phyloP scores from a whole-genome alignment of 2,329 filamentous ascomycete genomes.

The Colletotrichum ledebouriae region DNA sequence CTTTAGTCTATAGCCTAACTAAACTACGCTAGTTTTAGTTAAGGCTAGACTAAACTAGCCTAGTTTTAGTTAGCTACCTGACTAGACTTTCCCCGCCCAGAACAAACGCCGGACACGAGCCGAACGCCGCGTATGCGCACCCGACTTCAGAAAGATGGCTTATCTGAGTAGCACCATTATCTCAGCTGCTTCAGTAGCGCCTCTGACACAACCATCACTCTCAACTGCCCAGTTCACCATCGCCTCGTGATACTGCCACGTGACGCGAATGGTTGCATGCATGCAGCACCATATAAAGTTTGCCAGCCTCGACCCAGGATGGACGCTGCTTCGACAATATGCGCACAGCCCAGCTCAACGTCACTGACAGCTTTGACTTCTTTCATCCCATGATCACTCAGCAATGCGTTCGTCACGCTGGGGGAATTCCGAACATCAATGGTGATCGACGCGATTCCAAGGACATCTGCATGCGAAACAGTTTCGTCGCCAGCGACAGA shows the following conservation, averaged over 20 bases:
- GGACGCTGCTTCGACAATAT: constrained; percentile 19
- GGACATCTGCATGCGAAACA: constrained; percentile 4
- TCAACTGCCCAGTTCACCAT: no score
- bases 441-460: constrained; percentile 3
- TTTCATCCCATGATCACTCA: constrained; percentile 27
- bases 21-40: no score
- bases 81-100: not conserved
- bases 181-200: constrained; percentile 3
- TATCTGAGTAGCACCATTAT: constrained; percentile 8
- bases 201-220: no score
- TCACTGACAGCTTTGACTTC: constrained; percentile 34
- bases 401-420: constrained; percentile 16
- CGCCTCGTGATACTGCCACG: no score
- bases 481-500: not conserved
- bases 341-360: constrained; percentile 26
- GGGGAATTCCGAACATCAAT: constrained; percentile 26
- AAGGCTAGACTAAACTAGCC: no score
- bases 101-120: constrained; percentile 8
- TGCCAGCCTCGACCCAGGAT: constrained; percentile 20
- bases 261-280: no score
- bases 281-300: constrained; percentile 15
- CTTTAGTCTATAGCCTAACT: no score
- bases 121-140: not conserved
- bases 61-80: no score
- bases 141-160: constrained; percentile 12